phyloP scores from a whole-genome alignment of 495 filamentous ascomycete species.

The Aspergillus bridgeri region DNA sequence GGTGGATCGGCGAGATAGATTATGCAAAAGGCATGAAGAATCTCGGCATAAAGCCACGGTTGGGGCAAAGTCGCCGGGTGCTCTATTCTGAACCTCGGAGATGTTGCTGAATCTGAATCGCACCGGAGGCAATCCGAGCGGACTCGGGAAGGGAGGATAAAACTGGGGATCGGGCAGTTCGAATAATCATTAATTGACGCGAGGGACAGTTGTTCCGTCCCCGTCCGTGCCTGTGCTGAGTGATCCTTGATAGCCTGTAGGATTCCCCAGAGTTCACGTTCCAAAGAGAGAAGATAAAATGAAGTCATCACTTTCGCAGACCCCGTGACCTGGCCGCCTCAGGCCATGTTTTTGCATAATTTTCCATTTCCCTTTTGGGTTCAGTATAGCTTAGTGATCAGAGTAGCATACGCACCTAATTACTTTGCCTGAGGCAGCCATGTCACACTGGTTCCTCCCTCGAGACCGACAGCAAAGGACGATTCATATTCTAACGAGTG shows the following conservation, averaged over 20 bases:
- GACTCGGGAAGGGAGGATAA: background rate
- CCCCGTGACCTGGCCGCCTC: background rate
- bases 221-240: too few species aligned
- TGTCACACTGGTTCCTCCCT: background rate
- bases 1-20: background rate
- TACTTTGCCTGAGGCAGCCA: too few species aligned
- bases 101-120: slow-evolving; percentile 13
- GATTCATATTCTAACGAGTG: too few species aligned
- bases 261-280: too few species aligned
- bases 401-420: too few species aligned
- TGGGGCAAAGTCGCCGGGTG: background rate
- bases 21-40: background rate
- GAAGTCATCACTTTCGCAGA: background rate
- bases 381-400: background rate
- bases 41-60: background rate
- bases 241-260: too few species aligned
- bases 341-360: background rate
- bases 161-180: background rate
- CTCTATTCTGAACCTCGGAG: slow-evolving; percentile 13
- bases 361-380: background rate
- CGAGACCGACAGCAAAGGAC: too few species aligned
- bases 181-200: background rate
- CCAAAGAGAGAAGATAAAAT: background rate
- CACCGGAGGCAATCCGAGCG: background rate
- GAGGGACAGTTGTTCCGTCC: background rate